Evolutionary conservation across 306 rosid species (phyloP).

Genomic region (Quercus gilva): DNA sequence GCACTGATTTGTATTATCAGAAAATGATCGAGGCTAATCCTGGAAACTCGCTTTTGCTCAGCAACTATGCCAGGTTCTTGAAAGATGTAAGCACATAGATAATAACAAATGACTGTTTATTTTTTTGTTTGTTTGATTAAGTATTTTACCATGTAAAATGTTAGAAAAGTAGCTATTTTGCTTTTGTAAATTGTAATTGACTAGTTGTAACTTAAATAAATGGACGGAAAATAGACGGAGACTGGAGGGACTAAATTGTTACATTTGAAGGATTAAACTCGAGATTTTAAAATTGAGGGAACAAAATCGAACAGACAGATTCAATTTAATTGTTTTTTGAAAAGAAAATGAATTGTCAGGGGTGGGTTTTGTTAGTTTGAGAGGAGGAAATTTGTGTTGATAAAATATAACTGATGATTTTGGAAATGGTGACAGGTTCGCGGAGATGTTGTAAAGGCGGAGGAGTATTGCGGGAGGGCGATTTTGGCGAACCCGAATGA

Average conservation of each 20-base stretch:
- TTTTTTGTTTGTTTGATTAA: not conserved
- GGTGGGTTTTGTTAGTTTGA: not conserved
- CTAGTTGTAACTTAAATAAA: too few relatives aligned
- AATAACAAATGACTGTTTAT: not conserved
- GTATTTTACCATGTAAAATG: not conserved
- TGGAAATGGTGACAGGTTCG: constrained; percentile 41
- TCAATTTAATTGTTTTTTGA: too few relatives aligned
- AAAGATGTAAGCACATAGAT: constrained; percentile 54
- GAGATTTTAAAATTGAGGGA: too few relatives aligned
- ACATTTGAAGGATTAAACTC: too few relatives aligned
- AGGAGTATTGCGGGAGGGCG: constrained; percentile 89
- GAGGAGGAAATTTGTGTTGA: not conserved
- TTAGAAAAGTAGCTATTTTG: not conserved
- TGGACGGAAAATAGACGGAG: too few relatives aligned
- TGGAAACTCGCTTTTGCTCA: constrained; percentile 61
- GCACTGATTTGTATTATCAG: constrained; percentile 56
- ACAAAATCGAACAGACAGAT: too few relatives aligned
- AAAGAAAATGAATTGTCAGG: too few relatives aligned
- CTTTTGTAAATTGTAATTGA: too few relatives aligned
- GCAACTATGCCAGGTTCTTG: constrained; percentile 78
- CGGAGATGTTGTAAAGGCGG: constrained; percentile 61
- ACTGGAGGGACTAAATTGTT: too few relatives aligned
- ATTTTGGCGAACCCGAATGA: constrained; percentile 72
- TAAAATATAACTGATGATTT: not conserved
- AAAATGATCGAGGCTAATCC: constrained; percentile 73